Conservation (phyloP, 371 early-diverging fungal genomes). For the Mortierella polycephala region DNA sequence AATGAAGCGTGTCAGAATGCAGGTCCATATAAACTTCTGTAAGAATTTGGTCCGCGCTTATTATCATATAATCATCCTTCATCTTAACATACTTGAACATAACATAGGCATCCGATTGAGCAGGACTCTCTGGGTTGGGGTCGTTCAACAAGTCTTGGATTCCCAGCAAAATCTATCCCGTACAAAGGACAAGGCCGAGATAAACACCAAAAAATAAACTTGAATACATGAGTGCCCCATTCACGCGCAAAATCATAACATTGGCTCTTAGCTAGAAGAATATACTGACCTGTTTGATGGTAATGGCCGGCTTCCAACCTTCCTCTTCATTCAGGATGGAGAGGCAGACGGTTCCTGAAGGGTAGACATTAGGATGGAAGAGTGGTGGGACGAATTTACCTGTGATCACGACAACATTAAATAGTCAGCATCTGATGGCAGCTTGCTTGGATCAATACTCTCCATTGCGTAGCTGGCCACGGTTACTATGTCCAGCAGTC, state of each 20-base stretch:
- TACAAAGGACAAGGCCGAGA: background rate
- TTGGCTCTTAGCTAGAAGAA: background rate
- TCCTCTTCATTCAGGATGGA: constrained; percentile 98
- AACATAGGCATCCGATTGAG: constrained; percentile 94
- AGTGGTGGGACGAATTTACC: constrained; percentile 90
- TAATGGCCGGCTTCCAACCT: constrained; percentile 98
- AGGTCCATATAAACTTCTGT: background rate
- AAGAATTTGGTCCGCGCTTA: too few species aligned
- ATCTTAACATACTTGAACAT: constrained; percentile 75
- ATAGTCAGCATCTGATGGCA: background rate
- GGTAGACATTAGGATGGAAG: constrained; percentile 99
- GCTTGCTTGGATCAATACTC: too few species aligned
- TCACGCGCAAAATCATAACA: too few species aligned
- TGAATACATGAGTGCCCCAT: background rate
- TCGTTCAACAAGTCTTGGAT: constrained; percentile 96
- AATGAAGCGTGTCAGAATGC: background rate
- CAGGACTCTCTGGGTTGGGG: constrained; percentile 97
- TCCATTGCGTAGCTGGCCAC: too few species aligned
- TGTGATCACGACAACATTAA: constrained; percentile 18
- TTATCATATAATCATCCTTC: too few species aligned
- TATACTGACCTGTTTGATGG: constrained; percentile 91
- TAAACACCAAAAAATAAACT: background rate
- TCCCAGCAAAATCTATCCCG: constrained; percentile 78
- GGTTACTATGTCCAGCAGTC: too few species aligned
- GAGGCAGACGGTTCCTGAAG: constrained; percentile 98